Base-by-base conservation (phyloP, 352 stramenopile species). In the Phytophthora pluvialis region DNA sequence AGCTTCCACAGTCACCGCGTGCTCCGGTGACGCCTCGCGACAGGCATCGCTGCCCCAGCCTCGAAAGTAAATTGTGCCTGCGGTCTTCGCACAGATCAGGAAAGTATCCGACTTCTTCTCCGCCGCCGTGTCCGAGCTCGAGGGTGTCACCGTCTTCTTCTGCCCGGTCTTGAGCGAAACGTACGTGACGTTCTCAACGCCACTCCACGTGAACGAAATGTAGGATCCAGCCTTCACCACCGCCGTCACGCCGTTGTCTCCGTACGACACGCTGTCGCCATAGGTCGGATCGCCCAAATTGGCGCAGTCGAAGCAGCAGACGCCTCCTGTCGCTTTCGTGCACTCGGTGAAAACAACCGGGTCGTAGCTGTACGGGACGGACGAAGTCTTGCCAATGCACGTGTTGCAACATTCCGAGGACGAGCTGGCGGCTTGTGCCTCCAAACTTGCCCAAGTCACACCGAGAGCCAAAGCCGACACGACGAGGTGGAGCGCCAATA, bases 271-370 rank as follows among this genome's bases (percentile, higher is more conserved):
- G 1, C 62, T 64, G 28, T 75, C 70, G 9, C 64, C 61, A 39
- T 77, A 80, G 8, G 25, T 46, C 2, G 72, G 72, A 5, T 70
- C 58, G 10, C 77, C 77, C 32, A 82, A 75, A 10, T 46, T 70
- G 5, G 74, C 75, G 62, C 83, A 93, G 50, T 88, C 75, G 55
- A 86, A 93, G 72, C 83, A 93, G 55, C 83, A 93, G 18, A 93
- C 69, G 21, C 83, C 81, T 31, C 68, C 66, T 21, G 67, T 74
- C 3, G 71, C 72, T 10, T 58, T 70, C 31, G 70, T 64, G 60
- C 83, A 93, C 46, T 93, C 63, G 1, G 28, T 54, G 67, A 84
- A 83, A 16, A 93, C 59, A 4, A 89, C 33, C 13, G 83, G 83
- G 64, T 93, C 83, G 65, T 92, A 92, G 49, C 55, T 81, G 74